Conservation (phyloP, 768 basidiomycete species). For the Boletales sp. region DNA sequence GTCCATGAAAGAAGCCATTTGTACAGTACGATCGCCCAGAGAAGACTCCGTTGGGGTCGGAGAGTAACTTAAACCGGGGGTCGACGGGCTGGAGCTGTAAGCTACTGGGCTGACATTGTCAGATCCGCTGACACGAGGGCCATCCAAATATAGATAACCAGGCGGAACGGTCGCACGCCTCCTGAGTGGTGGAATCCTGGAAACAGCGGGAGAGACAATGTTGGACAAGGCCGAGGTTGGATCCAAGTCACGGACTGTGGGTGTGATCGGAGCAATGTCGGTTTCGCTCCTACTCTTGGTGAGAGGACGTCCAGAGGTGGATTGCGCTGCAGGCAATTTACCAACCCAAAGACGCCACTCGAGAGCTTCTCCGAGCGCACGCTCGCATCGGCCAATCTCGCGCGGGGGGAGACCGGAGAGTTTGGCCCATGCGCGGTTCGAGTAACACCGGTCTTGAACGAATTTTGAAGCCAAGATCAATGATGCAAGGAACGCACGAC, state of each 20-base stretch:
- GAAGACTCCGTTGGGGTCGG: conserved; percentile 60
- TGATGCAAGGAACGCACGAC: conserved; percentile 83
- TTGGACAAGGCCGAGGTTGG: not conserved
- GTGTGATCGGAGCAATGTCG: conserved; percentile 16
- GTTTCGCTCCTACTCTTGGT: conserved; percentile 52
- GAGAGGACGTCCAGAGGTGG: conserved; percentile 37
- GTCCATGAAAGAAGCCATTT: conserved; percentile 53
- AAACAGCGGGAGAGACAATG: conserved; percentile 11
- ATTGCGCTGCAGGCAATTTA: conserved; percentile 45
- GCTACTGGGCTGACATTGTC: conserved; percentile 23
- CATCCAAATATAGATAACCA: conserved; percentile 25
- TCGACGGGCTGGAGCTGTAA: conserved; percentile 41
- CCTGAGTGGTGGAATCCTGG: conserved; percentile 29
- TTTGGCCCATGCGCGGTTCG: conserved; percentile 92
- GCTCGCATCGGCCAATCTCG: conserved; percentile 87
- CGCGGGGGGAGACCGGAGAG: conserved; percentile 81
- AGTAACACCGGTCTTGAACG: conserved; percentile 90
- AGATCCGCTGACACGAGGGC: conserved; percentile 1
- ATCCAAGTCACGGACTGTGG: conserved; percentile 2
- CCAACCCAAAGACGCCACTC: conserved; percentile 95
- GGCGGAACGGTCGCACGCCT: conserved; percentile 43
- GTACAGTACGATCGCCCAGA: conserved; percentile 52
- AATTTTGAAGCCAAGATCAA: conserved; percentile 91
- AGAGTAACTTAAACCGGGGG: conserved; percentile 55
- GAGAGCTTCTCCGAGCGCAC: conserved; percentile 80